Base-by-base conservation (phyloP, 2,329 filamentous ascomycete genomes). In the Cytospora schulzeri region DNA sequence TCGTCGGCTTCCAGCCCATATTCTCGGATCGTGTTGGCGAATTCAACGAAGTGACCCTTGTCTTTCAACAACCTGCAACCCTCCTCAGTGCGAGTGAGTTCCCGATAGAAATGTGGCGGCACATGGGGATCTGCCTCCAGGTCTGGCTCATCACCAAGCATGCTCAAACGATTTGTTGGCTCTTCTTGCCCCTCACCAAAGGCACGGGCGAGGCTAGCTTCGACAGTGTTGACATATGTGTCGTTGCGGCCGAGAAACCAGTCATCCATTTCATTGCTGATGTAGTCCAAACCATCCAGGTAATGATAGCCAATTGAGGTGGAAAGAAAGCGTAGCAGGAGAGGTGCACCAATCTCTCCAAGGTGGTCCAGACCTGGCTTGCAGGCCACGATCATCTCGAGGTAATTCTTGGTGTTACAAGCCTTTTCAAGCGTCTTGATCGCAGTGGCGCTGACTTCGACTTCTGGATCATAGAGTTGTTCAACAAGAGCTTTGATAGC, bases 211-310 rank as follows among this genome's bases (percentile, higher is more conserved):
- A 99, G 83, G 62, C 93, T 96, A n/a, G 96, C 95, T 76, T 99
- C 95, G 50, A 99, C 94, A 50, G 98, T 85, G 45, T 88, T 86
- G 58, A 99, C 95, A 70, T 99, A 99, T n/a, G 88, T 90, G 75
- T 99, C 94, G 73, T 99, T 99, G 53, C 95, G 88, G 17, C 95
- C 95, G 33, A 99, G 83, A 73, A 98, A 99, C 95, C 95, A 99
- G 77, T 99, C 96, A 70, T 99, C 95, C 95, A 99, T 99, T 76
- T 99, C 96, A 74, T 96, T 95, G 67, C 93, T 97, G 76, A 99
- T 99, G 74, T 99, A 99, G 78, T 99, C 96, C 52, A 99, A 82
- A 0, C 93, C 95, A 73, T 98, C 93, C 7, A 99, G 83, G 76
- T 99, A 99, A 76, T 98, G 93, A 73, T 99, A 99, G 57, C 95